phyloP scores from a whole-genome alignment of 75 land plant species.

The Pinus albicaulis region DNA sequence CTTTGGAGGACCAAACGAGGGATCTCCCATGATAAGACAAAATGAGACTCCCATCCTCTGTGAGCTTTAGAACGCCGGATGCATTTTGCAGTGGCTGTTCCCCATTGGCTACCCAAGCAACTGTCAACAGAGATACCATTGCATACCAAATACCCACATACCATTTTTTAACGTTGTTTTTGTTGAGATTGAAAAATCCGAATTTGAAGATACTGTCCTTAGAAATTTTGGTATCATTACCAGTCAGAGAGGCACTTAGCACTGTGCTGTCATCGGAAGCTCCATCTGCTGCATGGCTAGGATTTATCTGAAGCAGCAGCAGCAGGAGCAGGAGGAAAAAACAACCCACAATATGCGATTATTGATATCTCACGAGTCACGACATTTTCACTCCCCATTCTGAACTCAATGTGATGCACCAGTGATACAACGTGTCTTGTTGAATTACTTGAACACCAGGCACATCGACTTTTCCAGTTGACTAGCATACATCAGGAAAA shows the following conservation, averaged over 20 bases:
- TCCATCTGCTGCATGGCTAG: too few relatives aligned
- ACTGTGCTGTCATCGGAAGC: too few relatives aligned
- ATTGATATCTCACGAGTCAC: too few relatives aligned
- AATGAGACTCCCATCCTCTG: slow-evolving; percentile 15
- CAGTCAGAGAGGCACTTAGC: not conserved
- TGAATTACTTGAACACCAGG: too few relatives aligned
- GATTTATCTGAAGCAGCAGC: too few relatives aligned
- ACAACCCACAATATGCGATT: too few relatives aligned
- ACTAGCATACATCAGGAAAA: too few relatives aligned
- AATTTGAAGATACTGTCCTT: not conserved
- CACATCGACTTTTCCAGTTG: too few relatives aligned
- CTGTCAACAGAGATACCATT: not conserved
- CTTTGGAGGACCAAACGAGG: slow-evolving; percentile 30
- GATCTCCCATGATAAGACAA: not conserved
- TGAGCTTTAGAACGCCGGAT: slow-evolving; percentile 6
- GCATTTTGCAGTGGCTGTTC: slow-evolving; percentile 13
- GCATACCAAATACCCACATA: slow-evolving; percentile 1
- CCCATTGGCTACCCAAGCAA: slow-evolving; percentile 61
- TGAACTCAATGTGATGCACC: too few relatives aligned
- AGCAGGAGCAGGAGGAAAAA: too few relatives aligned
- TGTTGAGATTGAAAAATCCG: not conserved
- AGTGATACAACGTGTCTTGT: too few relatives aligned
- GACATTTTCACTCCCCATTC: too few relatives aligned
- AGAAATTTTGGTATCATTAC: not conserved
- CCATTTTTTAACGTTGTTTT: not conserved